Conservation (phyloP, 1,284 basidiomycete genomes). For the Phellinidium pouzarii region DNA sequence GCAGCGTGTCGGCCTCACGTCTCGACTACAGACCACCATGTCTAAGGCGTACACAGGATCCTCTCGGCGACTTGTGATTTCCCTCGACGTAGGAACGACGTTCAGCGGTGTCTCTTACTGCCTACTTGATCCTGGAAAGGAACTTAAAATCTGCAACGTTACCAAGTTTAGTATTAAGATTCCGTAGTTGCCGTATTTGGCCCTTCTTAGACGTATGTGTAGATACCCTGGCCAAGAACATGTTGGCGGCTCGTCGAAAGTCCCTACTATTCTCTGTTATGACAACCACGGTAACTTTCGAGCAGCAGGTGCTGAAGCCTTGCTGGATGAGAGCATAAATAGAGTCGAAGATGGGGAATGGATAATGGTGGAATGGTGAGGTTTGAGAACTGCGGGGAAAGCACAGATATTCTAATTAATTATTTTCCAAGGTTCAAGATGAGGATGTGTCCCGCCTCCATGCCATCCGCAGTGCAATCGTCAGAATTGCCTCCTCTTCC, state of each 20-base stretch:
- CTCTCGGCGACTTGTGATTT: slow-evolving; percentile 38
- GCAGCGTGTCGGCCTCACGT: neutral
- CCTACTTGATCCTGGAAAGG: slow-evolving; percentile 39
- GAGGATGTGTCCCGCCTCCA: too few species aligned
- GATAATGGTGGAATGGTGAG: slow-evolving; percentile 66
- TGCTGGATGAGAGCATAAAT: slow-evolving; percentile 46
- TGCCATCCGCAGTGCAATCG: slow-evolving; percentile 65
- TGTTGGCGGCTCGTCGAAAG: slow-evolving; percentile 77
- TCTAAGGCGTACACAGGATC: slow-evolving; percentile 21
- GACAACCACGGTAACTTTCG: slow-evolving; percentile 54
- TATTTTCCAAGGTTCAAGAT: too few species aligned
- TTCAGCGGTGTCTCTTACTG: slow-evolving; percentile 45
- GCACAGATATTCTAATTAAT: too few species aligned
- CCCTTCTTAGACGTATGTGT: too few species aligned
- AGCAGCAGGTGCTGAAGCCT: slow-evolving; percentile 70
- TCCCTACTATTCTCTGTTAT: slow-evolving; percentile 69
- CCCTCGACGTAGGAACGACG: slow-evolving; percentile 48
- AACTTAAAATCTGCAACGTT: slow-evolving; percentile 41
- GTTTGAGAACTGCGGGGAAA: too few species aligned
- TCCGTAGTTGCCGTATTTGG: too few species aligned
- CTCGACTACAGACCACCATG: neutral
- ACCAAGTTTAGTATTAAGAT: slow-evolving; percentile 29
- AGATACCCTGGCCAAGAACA: slow-evolving; percentile 78
- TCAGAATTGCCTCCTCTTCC: slow-evolving; percentile 67
- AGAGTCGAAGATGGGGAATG: slow-evolving; percentile 69